A percentile compares a stretch with the other conserved stretches of the same genome.
Conservation (phyloP, 805 yeast genomes). For the Metschnikowia cerradonensis region DNA sequence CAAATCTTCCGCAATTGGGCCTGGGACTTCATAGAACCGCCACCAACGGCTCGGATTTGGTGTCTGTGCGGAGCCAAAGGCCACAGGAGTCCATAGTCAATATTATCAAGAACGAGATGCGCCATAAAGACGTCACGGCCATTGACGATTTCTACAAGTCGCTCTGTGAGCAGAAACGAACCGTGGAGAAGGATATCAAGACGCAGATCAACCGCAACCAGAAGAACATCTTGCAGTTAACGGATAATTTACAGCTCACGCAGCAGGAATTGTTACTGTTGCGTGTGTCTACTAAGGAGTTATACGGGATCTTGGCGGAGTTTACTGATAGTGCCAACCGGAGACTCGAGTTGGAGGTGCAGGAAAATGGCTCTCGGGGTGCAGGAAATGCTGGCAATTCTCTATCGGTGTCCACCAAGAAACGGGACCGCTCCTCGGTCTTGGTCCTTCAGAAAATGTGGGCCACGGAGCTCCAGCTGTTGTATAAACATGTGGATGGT, state of each 20-base stretch:
- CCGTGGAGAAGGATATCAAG: slow-evolving; percentile 56
- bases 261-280: slow-evolving; percentile 60
- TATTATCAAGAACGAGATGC: slow-evolving; percentile 37
- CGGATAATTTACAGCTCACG: slow-evolving; percentile 58
- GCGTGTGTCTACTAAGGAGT: slow-evolving; percentile 54
- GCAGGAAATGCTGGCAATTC: neutral
- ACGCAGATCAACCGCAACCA: slow-evolving; percentile 58
- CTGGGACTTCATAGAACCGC: slow-evolving; percentile 12
- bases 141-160: slow-evolving; percentile 66
- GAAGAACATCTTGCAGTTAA: slow-evolving; percentile 54
- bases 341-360: slow-evolving; percentile 37
- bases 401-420: slow-evolving; percentile 17
- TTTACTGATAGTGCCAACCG: slow-evolving; percentile 61
- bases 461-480: slow-evolving; percentile 64
- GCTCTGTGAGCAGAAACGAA: slow-evolving; percentile 44
- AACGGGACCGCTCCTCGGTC: slow-evolving; percentile 64
- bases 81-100: slow-evolving; percentile 12
- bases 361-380: slow-evolving; percentile 2
- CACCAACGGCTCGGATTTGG: slow-evolving; percentile 12
- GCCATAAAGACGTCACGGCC: slow-evolving; percentile 65
- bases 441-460: slow-evolving; percentile 74
- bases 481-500: slow-evolving; percentile 86
- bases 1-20: slow-evolving; percentile 22
- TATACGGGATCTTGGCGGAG: slow-evolving; percentile 55
- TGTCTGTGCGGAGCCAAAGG: slow-evolving; percentile 12